Evolutionary conservation across 495 filamentous ascomycete species (phyloP).

Genomic region (Penicillium manginii): DNA sequence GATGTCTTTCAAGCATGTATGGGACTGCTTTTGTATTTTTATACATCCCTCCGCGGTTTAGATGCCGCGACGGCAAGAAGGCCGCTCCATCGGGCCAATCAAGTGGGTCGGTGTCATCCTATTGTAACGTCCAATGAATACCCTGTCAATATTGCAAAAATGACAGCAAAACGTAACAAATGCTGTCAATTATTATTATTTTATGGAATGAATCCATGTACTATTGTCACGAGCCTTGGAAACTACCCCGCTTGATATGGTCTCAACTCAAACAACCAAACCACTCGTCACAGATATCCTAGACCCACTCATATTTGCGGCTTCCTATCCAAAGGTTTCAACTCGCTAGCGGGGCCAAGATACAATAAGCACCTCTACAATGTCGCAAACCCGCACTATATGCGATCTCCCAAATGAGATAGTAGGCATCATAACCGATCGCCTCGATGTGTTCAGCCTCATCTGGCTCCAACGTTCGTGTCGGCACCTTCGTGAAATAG

Average conservation of each 20-base stretch:
- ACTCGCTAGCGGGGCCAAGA: no score
- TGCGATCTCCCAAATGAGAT: not conserved
- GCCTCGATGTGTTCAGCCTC: not conserved
- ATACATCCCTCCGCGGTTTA: not conserved
- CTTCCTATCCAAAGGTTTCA: no score
- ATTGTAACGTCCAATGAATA: no score
- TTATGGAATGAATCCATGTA: no score
- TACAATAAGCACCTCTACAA: not conserved
- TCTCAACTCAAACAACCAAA: no score
- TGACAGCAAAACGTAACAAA: no score
- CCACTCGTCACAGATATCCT: no score
- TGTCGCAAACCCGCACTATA: not conserved
- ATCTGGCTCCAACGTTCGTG: not conserved
- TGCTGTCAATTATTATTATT: no score
- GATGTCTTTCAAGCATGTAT: not conserved
- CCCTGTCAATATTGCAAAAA: no score
- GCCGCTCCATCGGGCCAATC: not conserved
- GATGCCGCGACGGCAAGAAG: constrained; percentile 5
- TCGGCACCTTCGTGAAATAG: constrained; percentile 6
- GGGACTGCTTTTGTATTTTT: not conserved
- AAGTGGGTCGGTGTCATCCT: not conserved
- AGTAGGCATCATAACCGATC: not conserved
- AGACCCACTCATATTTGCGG: no score
- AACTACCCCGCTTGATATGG: no score
- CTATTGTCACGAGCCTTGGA: no score